phyloP scores from a whole-genome alignment of 2,329 filamentous ascomycete genomes.

The Botrytis deweyae region DNA sequence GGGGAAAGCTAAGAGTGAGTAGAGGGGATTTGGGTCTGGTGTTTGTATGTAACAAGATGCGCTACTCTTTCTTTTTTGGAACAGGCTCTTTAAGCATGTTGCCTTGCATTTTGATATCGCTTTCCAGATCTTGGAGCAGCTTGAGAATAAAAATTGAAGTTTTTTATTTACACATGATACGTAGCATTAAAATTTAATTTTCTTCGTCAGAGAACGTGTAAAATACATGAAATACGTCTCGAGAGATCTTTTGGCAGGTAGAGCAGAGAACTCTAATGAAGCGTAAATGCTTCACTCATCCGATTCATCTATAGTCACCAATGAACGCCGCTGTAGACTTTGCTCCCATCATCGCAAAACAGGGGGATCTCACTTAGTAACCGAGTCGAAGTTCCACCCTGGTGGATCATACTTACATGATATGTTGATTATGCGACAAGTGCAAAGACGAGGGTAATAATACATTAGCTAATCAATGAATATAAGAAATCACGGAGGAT shows the following conservation, averaged over 20 bases:
- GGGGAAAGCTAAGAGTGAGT: neutral
- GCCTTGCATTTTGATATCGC: neutral
- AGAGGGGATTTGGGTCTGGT: neutral
- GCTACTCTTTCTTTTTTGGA: neutral
- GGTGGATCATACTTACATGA: fast-evolving
- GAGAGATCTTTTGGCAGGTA: neutral
- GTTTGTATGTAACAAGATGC: too few species aligned
- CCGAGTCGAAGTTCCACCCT: neutral
- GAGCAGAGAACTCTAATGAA: neutral
- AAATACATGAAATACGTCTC: neutral
- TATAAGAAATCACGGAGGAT: fast-evolving
- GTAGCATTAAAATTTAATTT: fast-evolving
- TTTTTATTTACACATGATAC: neutral
- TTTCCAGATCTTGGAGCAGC: neutral
- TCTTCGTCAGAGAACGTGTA: neutral
- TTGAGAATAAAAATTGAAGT: neutral
- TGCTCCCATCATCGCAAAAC: too few species aligned
- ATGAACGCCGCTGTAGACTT: fast-evolving
- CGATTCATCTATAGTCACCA: too few species aligned
- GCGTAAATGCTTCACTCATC: neutral
- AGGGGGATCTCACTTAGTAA: neutral
- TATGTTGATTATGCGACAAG: too few species aligned
- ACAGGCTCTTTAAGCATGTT: neutral
- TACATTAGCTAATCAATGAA: fast-evolving
- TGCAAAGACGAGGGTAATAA: neutral